These are phyloP conservation scores for Rhodotorula glutinis DNA, from an alignment of 1,284 basidiomycete species.

Conservation along the genomic window DNA sequence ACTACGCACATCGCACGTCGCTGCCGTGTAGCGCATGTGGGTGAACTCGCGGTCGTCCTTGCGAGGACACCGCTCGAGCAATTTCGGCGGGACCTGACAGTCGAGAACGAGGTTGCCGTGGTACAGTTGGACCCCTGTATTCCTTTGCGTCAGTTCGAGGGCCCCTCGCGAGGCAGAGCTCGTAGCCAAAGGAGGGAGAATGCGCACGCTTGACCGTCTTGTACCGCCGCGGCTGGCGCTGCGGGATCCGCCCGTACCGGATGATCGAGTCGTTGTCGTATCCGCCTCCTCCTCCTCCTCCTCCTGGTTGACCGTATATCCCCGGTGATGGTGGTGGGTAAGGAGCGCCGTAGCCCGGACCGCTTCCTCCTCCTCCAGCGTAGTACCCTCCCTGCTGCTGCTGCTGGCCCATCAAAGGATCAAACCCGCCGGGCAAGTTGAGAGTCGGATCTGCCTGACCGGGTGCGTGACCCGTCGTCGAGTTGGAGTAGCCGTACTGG, in stretches of 20 bases:
- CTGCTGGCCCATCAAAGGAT: slow-evolving; percentile 30
- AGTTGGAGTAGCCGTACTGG: slow-evolving; percentile 8
- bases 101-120: slow-evolving; percentile 88
- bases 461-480: slow-evolving; percentile 10
- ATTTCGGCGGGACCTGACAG: slow-evolving; percentile 75
- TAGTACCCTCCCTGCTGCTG: background rate
- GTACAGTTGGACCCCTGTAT: slow-evolving; percentile 60
- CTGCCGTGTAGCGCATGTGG: slow-evolving; percentile 85
- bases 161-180: background rate
- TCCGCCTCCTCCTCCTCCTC: too few species aligned
- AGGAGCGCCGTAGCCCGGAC: background rate
- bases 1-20: slow-evolving; percentile 67
- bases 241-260: slow-evolving; percentile 76
- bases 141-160: background rate
- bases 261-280: slow-evolving; percentile 47
- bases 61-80: slow-evolving; percentile 71
- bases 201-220: slow-evolving; percentile 77
- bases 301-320: background rate
- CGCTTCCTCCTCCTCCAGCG: background rate
- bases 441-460: slow-evolving; percentile 24
- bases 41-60: slow-evolving; percentile 84
- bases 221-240: slow-evolving; percentile 76
- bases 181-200: background rate
- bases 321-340: background rate
- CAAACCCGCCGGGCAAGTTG: slow-evolving; percentile 27